These are phyloP conservation scores for Bipolaris cookei DNA, from an alignment of 2,329 filamentous ascomycete species.

Conservation along the genomic window DNA sequence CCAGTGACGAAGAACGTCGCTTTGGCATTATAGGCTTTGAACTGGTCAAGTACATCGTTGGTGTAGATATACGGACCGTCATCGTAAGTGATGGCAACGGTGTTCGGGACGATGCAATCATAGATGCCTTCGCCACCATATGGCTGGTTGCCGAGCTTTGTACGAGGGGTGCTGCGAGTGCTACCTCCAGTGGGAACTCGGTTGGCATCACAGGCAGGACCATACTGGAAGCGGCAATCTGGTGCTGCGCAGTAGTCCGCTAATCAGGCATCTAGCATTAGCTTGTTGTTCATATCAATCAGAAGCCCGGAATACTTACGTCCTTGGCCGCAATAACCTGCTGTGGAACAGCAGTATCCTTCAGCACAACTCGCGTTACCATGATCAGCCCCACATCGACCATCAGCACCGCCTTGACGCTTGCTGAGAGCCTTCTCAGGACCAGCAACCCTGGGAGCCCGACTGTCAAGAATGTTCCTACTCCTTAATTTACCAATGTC, in stretches of 20 bases:
- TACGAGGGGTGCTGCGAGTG: conserved; percentile 59
- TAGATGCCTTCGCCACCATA: conserved; percentile 67
- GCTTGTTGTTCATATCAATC: neutral
- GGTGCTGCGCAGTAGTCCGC: conserved; percentile 64
- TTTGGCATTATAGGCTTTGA: conserved; percentile 63
- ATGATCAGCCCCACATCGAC: conserved; percentile 38
- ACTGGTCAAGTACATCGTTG: conserved; percentile 64
- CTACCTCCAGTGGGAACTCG: conserved; percentile 59
- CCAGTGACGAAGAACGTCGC: conserved; percentile 72
- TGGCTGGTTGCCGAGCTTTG: conserved; percentile 59
- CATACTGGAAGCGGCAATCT: conserved; percentile 66
- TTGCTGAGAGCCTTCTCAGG: conserved; percentile 25
- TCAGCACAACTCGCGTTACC: conserved; percentile 40
- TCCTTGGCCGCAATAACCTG: conserved; percentile 41
- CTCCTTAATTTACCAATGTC: conserved; percentile 32
- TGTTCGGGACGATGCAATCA: conserved; percentile 59
- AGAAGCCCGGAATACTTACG: neutral
- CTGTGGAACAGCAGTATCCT: conserved; percentile 44
- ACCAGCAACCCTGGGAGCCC: conserved; percentile 23
- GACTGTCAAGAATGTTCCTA: conserved; percentile 30
- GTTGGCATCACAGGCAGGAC: conserved; percentile 66
- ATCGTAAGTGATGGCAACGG: conserved; percentile 70
- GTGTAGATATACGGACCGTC: conserved; percentile 71
- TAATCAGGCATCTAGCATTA: neutral
- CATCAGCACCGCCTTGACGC: conserved; percentile 43